These are phyloP conservation scores for Mollisiaceae sp. DNA, from an alignment of 2,329 filamentous ascomycete species.

Conservation along the genomic window DNA sequence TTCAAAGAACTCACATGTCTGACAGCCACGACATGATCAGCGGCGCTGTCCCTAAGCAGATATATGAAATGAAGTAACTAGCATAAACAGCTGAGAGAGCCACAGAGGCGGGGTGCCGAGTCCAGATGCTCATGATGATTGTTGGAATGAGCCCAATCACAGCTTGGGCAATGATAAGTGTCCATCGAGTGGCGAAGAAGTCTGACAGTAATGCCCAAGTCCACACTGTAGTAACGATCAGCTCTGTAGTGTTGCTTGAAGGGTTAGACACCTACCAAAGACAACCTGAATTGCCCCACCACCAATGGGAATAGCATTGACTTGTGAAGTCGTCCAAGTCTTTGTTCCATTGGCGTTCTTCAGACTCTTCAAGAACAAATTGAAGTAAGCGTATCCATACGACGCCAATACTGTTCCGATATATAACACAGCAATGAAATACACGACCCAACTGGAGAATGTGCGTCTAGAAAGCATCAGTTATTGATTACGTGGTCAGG, in stretches of 20 bases:
- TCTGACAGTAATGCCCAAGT: slow-evolving; percentile 59
- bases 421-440: slow-evolving; percentile 52
- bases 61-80: slow-evolving; percentile 56
- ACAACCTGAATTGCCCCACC: slow-evolving; percentile 54
- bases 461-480: slow-evolving; percentile 45
- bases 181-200: slow-evolving; percentile 54
- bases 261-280: slow-evolving; percentile 36
- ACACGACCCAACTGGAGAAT: slow-evolving; percentile 50
- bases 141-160: slow-evolving; percentile 53
- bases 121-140: slow-evolving; percentile 61
- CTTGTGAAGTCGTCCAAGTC: slow-evolving; percentile 50
- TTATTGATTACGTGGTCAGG: neutral
- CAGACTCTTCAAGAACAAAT: slow-evolving; percentile 49
- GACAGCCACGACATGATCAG: slow-evolving; percentile 58
- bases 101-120: slow-evolving; percentile 48
- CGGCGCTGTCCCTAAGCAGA: slow-evolving; percentile 55
- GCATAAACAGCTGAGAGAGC: slow-evolving; percentile 55
- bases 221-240: slow-evolving; percentile 47
- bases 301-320: slow-evolving; percentile 55
- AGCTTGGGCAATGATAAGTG: slow-evolving; percentile 53
- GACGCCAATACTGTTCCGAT: slow-evolving; percentile 52
- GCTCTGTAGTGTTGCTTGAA: neutral
- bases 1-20: slow-evolving; percentile 45
- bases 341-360: slow-evolving; percentile 48
- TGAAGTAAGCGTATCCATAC: slow-evolving; percentile 54